These are phyloP conservation scores for Fraxinus dipetala DNA, from an alignment of 305 asterid species.

Conservation along the genomic window DNA sequence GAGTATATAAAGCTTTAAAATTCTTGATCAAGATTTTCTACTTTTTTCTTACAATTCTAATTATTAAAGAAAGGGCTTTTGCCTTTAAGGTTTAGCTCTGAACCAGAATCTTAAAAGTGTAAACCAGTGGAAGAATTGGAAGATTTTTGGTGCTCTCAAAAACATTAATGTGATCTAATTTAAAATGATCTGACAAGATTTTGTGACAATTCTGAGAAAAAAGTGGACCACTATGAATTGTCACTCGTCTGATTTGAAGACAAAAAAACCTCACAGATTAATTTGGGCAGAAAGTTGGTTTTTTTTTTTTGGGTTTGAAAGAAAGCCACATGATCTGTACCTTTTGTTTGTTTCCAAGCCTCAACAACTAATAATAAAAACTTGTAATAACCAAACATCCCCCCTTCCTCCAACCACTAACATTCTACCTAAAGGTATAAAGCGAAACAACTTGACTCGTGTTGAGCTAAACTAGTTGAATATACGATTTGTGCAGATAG, in stretches of 20 bases:
- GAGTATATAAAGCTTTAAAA: background rate
- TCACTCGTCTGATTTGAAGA: conserved; percentile 54
- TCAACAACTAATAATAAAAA: conserved; percentile 33
- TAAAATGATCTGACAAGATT: conserved; percentile 21
- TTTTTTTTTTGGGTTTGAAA: conserved; percentile 33
- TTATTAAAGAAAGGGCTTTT: background rate
- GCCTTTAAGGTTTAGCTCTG: conserved; percentile 25
- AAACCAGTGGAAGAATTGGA: conserved; percentile 26
- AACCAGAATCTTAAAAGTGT: conserved; percentile 26
- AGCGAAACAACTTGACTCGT: background rate
- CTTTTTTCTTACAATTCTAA: background rate
- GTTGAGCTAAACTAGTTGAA: background rate
- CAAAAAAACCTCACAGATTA: conserved; percentile 38
- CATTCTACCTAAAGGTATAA: background rate
- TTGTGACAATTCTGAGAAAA: conserved; percentile 14
- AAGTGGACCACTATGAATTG: conserved; percentile 47
- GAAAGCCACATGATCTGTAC: conserved; percentile 30
- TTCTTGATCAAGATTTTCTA: background rate
- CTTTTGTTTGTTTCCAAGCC: conserved; percentile 26
- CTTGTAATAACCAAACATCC: background rate
- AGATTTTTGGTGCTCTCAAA: conserved; percentile 8
- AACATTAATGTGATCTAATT: conserved; percentile 15
- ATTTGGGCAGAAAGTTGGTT: conserved; percentile 27
- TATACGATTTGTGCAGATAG: background rate
- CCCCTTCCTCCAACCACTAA: background rate